Evolutionary conservation across 805 yeast species (phyloP).

Genomic region (Sugiyamaella valdiviana): DNA sequence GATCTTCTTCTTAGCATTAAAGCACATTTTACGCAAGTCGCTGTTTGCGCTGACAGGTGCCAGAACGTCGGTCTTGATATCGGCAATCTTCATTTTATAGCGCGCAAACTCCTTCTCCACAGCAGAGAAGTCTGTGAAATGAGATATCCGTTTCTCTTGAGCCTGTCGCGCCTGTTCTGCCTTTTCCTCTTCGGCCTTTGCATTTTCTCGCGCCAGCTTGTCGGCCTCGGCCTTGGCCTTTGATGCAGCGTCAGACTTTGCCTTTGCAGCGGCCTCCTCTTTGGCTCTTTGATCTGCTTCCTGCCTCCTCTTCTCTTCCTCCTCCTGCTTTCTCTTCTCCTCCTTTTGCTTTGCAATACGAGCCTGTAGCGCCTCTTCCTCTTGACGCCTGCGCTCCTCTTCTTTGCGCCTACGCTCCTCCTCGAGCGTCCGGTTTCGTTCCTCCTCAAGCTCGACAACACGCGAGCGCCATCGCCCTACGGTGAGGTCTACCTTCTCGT

Average conservation of each 20-base stretch:
- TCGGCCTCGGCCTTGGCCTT: conserved; percentile 25
- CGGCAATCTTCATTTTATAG: conserved; percentile 31
- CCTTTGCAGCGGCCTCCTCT: conserved; percentile 13
- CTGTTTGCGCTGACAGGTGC: conserved; percentile 49
- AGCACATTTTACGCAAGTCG: conserved; percentile 47
- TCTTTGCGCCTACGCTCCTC: conserved; percentile 1
- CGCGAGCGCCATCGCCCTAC: conserved; percentile 1
- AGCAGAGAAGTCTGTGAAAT: conserved; percentile 24
- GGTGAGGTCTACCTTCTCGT: background rate
- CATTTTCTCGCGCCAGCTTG: conserved; percentile 23
- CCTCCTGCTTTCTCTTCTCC: conserved; percentile 7
- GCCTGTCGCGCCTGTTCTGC: conserved; percentile 18
- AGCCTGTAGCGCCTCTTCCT: conserved; percentile 6
- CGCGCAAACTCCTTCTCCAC: conserved; percentile 26
- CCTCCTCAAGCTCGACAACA: background rate
- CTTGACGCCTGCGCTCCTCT: conserved; percentile 3
- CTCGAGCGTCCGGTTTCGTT: no score
- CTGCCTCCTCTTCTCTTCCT: conserved; percentile 7
- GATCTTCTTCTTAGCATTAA: conserved; percentile 63
- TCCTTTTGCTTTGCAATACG: no score
- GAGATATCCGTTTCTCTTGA: conserved; percentile 9
- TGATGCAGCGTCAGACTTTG: conserved; percentile 12
- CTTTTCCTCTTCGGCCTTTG: conserved; percentile 24
- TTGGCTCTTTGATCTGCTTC: conserved; percentile 13
- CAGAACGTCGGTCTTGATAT: conserved; percentile 56